phyloP scores from a whole-genome alignment of 306 rosid genomes.

The Medicago lupulina region DNA sequence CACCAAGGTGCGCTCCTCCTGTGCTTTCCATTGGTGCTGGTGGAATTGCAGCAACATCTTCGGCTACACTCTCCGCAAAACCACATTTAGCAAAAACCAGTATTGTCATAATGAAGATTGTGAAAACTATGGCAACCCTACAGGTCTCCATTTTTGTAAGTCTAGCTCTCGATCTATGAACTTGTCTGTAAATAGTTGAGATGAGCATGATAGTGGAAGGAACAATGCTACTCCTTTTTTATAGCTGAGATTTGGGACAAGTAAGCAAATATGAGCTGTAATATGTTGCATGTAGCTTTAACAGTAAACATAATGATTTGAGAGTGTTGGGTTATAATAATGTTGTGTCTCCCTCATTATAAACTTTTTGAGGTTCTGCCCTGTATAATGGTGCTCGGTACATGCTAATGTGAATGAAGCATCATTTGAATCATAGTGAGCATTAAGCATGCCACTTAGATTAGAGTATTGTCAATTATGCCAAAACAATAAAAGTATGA shows the following conservation, averaged over 20 bases:
- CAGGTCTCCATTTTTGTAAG: slow-evolving; percentile 42
- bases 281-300: slow-evolving; percentile 42
- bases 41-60: slow-evolving; percentile 62
- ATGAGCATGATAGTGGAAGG: slow-evolving; percentile 34
- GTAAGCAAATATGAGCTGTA: slow-evolving; percentile 42
- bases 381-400: slow-evolving; percentile 34
- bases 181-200: slow-evolving; percentile 22
- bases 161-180: slow-evolving; percentile 28
- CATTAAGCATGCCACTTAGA: slow-evolving; percentile 35
- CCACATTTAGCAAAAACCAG: slow-evolving; percentile 44
- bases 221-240: slow-evolving; percentile 13
- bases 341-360: slow-evolving; percentile 29
- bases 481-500: neutral
- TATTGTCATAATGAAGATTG: slow-evolving; percentile 52
- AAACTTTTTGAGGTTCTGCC: slow-evolving; percentile 22
- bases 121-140: slow-evolving; percentile 47
- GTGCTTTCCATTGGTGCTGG: slow-evolving; percentile 76
- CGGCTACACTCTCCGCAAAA: slow-evolving; percentile 47
- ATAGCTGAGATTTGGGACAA: slow-evolving; percentile 41
- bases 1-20: slow-evolving; percentile 41
- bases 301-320: slow-evolving; percentile 52
- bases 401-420: neutral
- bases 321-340: slow-evolving; percentile 42
- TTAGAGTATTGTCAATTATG: neutral
- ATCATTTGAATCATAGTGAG: slow-evolving; percentile 23